Conservation (phyloP, 306 rosid species). For the Mimosa pudica region DNA sequence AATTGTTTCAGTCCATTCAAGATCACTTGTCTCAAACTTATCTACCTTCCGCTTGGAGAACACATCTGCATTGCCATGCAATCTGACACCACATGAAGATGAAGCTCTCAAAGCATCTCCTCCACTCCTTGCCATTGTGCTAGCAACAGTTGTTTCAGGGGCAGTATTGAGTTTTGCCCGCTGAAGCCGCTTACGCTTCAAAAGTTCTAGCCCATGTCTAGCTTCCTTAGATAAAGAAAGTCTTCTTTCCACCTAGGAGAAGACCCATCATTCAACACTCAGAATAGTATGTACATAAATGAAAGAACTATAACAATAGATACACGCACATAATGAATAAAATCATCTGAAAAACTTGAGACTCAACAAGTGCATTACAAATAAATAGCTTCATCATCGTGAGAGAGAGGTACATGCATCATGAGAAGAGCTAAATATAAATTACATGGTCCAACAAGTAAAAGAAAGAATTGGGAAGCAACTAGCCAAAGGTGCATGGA, state of each 20-base stretch:
- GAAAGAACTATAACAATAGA: not conserved
- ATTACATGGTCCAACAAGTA: slow-evolving; percentile 12
- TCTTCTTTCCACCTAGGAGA: slow-evolving; percentile 86
- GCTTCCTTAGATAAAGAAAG: slow-evolving; percentile 70
- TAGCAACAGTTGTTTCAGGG: slow-evolving; percentile 49
- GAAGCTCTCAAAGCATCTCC: slow-evolving; percentile 90
- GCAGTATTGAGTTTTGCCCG: slow-evolving; percentile 52
- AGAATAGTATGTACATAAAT: slow-evolving; percentile 19
- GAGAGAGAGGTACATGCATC: slow-evolving; percentile 16
- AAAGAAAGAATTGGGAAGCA: slow-evolving; percentile 13
- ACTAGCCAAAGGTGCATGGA: slow-evolving; percentile 19
- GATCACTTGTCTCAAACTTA: slow-evolving; percentile 79
- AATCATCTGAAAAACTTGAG: slow-evolving; percentile 10
- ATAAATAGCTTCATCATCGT: not conserved
- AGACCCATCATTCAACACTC: slow-evolving; percentile 21
- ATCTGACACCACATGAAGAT: slow-evolving; percentile 64
- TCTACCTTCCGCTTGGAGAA: slow-evolving; percentile 79
- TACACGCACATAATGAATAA: slow-evolving; percentile 11
- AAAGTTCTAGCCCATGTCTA: slow-evolving; percentile 67
- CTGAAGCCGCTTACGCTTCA: slow-evolving; percentile 81
- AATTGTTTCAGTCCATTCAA: slow-evolving; percentile 84
- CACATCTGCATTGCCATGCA: slow-evolving; percentile 57
- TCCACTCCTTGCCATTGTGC: slow-evolving; percentile 80
- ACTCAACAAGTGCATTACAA: slow-evolving; percentile 15
- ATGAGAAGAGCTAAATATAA: not conserved